Base-by-base conservation (phyloP, 2,329 filamentous ascomycete species). In the Lithohypha guttulata region DNA sequence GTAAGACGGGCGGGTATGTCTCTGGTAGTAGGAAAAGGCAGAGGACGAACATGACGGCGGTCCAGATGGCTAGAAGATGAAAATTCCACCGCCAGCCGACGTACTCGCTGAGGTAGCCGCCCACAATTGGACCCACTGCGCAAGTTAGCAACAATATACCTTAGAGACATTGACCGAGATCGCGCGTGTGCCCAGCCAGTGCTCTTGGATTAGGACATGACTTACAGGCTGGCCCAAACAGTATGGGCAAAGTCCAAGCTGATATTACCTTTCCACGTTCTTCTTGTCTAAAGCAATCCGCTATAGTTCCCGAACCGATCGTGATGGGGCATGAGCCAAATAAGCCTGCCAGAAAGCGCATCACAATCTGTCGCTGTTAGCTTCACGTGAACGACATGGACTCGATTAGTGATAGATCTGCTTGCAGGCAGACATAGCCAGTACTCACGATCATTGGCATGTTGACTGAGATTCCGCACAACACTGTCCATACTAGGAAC, bases 1-100 rank as follows among this genome's bases (percentile, higher is more conserved):
- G 73, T 35, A 94, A 77, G 0, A 76, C 81, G 0, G 86, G 84
- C 0, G 84, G 79, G 57, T 91, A 93, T 0, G 86, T 94, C 60
- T 93, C 86, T 1, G 84, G 84, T 0, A 93, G 79, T n/a, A 84
- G 91, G 60, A 93, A 87, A 20, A 79, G 80, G 59, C 91, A 86
- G 44, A 89, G 57, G 13, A 81, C 44, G 75, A 81, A 91, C 50
- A 80, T 73, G 34, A 79, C 55, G 10, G 69, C 77, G 18, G 81
- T 67, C 9, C 91, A 56, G 53, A 93, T 93, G 8, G 91, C 66
- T 54, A 89, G 84, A 50, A 93, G 74, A 80, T 82, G 89, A 64
- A 91, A 91, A 0, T 91, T 66, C 82, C 83, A 91, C 48, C 84
- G 66, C 84, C 84, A 91, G 25, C 79, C 79, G 0, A 67, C 61